Base-by-base conservation (phyloP, 2,329 filamentous ascomycete genomes). In the Apiospora malaysiana region DNA sequence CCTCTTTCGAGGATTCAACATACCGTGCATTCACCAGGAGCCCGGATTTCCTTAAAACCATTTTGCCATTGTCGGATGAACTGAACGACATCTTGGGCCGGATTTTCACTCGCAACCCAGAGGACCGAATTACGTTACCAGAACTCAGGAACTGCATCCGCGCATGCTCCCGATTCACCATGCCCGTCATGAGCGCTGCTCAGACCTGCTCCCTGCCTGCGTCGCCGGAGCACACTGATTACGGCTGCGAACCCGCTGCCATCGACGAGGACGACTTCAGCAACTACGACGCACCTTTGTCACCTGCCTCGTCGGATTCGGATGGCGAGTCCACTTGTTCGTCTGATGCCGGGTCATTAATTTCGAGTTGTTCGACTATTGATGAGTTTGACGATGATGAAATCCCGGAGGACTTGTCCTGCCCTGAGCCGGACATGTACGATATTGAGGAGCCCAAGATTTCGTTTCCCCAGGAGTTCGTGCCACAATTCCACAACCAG, bases 21-120 rank as follows among this genome's bases (percentile, higher is more conserved):
- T 99, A 98, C 88, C 90, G 93, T 78, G 95, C 95, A 70, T 98
- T 93, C 83, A 89, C 93, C 76, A 92, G 92, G 85, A 94, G 94
- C 79, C 90, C 90, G 73, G 91, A 92, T 79, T 99, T 98, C 82
- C 85, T 99, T 75, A 93, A 94, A 85, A 93, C 94, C 73, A 99
- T 99, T 77, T 88, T 99, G 71, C 95, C 96, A 27, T 84, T 99
- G 78, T 95, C 96, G 70, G 88, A 93, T 79, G 95, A 98, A 79
- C 87, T 98, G 80, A 95, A 98, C 84, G 87, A 89, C 79, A 97
- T 99, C 74, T 84, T 99, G 77, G 91, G 90, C 75, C 90, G 92
- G 78, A 93, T 98, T 77, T 99, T 99, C 82, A 92, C 95, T 79
- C 90, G 91, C 81, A 91, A 96, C 82, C 95, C 96, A 71, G 88